Base-by-base conservation (phyloP, 2,329 filamentous ascomycete species). In the Penicillium sp. region DNA sequence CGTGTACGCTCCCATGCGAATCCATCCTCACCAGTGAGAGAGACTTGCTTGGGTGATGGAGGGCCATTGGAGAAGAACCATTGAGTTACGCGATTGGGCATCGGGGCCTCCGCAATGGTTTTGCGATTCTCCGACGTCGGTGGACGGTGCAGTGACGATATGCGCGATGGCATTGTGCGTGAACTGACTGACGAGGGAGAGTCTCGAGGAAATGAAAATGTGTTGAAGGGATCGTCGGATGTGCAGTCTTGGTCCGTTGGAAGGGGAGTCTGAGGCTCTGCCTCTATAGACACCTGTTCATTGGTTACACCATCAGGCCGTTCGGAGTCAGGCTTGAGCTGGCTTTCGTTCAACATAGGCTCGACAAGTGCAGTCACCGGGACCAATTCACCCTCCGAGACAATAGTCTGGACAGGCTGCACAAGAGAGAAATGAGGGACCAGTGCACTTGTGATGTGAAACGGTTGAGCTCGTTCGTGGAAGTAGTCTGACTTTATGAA, bases 381-480 rank as follows among this genome's bases (percentile, higher is more conserved):
- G 6, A 47, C 21, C 23, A 39, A 42, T 6, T 43, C 34, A n/a
- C 13, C 21, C 16, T 45, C 33, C 16, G 47, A 38, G 6, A 54
- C 15, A 23, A 42, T 18, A 13, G 29, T 49, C n/a, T 52, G 42
- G 26, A 52, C 43, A 13, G 55, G 51, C 8, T 38, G 54, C 41
- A 64, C 42, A 36, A 54, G 52, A 41, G 67, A 69, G 56, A 70
- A 71, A 51, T 70, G 68, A 12, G 66, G 66, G 29, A 69, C 64
- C 36, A 68, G 51, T 44, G 63, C 52, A 50, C 64, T 65, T 4
- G 56, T 44, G 16, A 57, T 50, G 18, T 51, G 61, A 38, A 57
- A 51, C 0, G 60, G 57, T 6, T 44, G 39, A 2, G 41, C 53
- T 13, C 52, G 44, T 44, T 69, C 56, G 39, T 65, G 45, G 3